phyloP scores from a whole-genome alignment of 306 rosid species.

The barrel medic (Medicago truncatula) region MtrunA17r5.0-ANR NC_053048.1:52363001-52363500 shows the following conservation, averaged over 20 bases:
- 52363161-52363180: background rate
- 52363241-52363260: slow-evolving; percentile 32
- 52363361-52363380: slow-evolving; percentile 95
- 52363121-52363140: background rate
- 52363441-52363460: slow-evolving; percentile 76
- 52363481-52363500: slow-evolving; percentile 26
- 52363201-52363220: slow-evolving; percentile 3
- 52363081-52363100: background rate
- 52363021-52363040: background rate
- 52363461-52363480: background rate
- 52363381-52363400: slow-evolving; percentile 97
- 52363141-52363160: background rate
- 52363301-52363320: slow-evolving; percentile 29
- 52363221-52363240: background rate
- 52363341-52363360: slow-evolving; percentile 88
- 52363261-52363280: slow-evolving; percentile 17
- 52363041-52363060: slow-evolving; percentile 13
- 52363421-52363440: slow-evolving; percentile 99
- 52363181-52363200: slow-evolving; percentile 1
- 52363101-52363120: background rate
- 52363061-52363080: background rate
- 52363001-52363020: slow-evolving; percentile 20
- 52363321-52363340: slow-evolving; percentile 80
- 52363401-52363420: slow-evolving; percentile 87
- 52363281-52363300: background rate